Conservation (phyloP, 345 rosid genomes). For the Brassica rapa region DNA sequence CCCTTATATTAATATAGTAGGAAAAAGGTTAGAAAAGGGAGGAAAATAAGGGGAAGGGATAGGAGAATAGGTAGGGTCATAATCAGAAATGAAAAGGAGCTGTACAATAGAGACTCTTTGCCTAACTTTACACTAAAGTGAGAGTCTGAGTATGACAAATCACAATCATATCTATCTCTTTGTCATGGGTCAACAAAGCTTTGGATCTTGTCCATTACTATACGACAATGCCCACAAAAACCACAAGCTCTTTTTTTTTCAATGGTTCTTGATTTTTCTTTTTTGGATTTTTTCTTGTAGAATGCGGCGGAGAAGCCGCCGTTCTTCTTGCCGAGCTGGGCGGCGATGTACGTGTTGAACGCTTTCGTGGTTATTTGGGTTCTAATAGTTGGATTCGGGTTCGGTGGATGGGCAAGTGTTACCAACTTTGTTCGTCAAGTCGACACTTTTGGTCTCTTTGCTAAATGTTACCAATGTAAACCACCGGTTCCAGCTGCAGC, state of each 20-base stretch:
- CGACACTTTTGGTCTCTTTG: slow-evolving; percentile 88
- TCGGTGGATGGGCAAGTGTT: slow-evolving; percentile 99
- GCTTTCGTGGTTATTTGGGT: slow-evolving; percentile 83
- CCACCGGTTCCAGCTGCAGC: slow-evolving; percentile 51
- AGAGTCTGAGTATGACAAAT: slow-evolving; percentile 41
- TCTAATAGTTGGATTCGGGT: slow-evolving; percentile 85
- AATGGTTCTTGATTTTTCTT: slow-evolving; percentile 15
- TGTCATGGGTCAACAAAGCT: slow-evolving; percentile 33
- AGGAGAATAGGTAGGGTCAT: slow-evolving; percentile 35
- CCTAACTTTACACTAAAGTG: slow-evolving; percentile 41
- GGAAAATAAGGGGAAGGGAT: slow-evolving; percentile 19
- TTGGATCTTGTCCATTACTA: slow-evolving; percentile 39
- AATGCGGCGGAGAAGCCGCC: slow-evolving; percentile 99
- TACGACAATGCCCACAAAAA: slow-evolving; percentile 32
- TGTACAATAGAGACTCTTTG: slow-evolving; percentile 38
- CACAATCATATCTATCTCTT: slow-evolving; percentile 34
- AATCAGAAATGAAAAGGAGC: slow-evolving; percentile 23
- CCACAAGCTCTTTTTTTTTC: neutral
- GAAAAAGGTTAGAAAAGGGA: neutral
- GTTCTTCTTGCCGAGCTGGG: slow-evolving; percentile 81
- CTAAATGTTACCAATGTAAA: slow-evolving; percentile 98
- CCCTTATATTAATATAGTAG: neutral
- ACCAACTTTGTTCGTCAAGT: slow-evolving; percentile 87
- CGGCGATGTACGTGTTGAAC: slow-evolving; percentile 77
- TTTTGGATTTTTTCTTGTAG: slow-evolving; percentile 45